A percentile compares a stretch with the other conserved stretches of the same genome.
These are phyloP conservation scores for Dactylorhiza incarnata DNA, from an alignment of 106 monocot genomes.

Conservation along the genomic window DNA sequence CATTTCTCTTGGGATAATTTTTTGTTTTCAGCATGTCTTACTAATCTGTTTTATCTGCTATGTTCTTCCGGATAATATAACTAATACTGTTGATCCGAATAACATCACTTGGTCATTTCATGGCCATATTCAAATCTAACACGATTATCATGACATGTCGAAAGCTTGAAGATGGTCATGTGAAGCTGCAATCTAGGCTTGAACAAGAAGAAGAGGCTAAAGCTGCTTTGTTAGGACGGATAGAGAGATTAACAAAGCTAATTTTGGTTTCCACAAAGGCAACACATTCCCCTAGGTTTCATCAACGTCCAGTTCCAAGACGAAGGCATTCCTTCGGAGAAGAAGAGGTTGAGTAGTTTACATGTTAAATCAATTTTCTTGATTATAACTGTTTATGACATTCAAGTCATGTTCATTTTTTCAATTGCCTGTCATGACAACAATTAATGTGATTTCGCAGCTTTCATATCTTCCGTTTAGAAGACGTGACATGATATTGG, in stretches of 20 bases:
- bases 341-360: conserved; percentile 63
- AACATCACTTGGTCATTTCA: neutral
- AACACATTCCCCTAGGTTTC: conserved; percentile 57
- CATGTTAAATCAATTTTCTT: neutral
- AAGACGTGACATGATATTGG: conserved; percentile 77
- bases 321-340: conserved; percentile 95
- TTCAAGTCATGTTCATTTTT: neutral
- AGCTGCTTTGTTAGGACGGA: conserved; percentile 81
- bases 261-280: conserved; percentile 90
- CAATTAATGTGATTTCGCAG: conserved; percentile 29
- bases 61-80: neutral
- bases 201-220: conserved; percentile 97
- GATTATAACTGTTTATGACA: neutral
- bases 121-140: conserved; percentile 4
- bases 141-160: conserved; percentile 6
- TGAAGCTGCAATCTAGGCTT: conserved; percentile 86
- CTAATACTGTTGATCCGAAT: neutral
- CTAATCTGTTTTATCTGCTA: neutral
- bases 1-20: conserved; percentile 1
- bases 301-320: conserved; percentile 65
- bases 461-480: conserved; percentile 91
- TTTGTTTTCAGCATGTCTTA: neutral
- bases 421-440: neutral
- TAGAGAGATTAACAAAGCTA: conserved; percentile 84
- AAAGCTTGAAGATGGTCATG: conserved; percentile 94